These are phyloP conservation scores for Annona squamosa DNA, from an alignment of 164 flowering plant species.

Conservation along the genomic window DNA sequence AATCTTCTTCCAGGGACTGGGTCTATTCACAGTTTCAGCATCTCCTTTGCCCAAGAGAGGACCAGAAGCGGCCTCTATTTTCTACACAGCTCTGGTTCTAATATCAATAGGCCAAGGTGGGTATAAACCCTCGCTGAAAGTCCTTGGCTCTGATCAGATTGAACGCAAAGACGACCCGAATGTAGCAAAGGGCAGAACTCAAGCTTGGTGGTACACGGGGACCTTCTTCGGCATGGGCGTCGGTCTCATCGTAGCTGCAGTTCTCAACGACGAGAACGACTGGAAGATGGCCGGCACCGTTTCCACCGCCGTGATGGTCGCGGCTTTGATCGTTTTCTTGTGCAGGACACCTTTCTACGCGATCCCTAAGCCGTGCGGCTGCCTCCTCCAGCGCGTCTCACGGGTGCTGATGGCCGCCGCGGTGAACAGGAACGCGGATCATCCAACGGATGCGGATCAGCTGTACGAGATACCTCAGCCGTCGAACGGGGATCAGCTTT, in stretches of 20 bases:
- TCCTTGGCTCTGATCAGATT: constrained; percentile 15
- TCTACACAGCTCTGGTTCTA: constrained; percentile 12
- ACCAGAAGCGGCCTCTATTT: not conserved
- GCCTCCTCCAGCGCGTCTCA: not conserved
- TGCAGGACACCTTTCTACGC: not conserved
- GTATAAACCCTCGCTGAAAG: constrained; percentile 6
- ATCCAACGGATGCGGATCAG: not conserved
- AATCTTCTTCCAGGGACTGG: constrained; percentile 6
- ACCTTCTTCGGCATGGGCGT: constrained; percentile 6
- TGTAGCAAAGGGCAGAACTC: not conserved
- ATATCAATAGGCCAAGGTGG: constrained; percentile 20
- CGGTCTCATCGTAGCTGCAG: constrained; percentile 12
- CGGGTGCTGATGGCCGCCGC: not conserved
- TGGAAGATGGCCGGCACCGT: constrained; percentile 13
- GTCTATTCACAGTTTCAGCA: not conserved
- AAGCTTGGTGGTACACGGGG: constrained; percentile 18
- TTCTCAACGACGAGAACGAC: not conserved
- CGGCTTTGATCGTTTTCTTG: constrained; percentile 6
- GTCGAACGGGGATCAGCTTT: not conserved
- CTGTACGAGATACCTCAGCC: not conserved
- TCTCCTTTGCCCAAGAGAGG: not conserved
- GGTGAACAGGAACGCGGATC: not conserved
- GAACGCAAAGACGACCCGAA: not conserved
- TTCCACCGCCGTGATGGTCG: not conserved
- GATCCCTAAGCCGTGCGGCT: constrained; percentile 7